phyloP scores from a whole-genome alignment of 2,329 filamentous ascomycete species.

The Trichoderma hamatum region DNA sequence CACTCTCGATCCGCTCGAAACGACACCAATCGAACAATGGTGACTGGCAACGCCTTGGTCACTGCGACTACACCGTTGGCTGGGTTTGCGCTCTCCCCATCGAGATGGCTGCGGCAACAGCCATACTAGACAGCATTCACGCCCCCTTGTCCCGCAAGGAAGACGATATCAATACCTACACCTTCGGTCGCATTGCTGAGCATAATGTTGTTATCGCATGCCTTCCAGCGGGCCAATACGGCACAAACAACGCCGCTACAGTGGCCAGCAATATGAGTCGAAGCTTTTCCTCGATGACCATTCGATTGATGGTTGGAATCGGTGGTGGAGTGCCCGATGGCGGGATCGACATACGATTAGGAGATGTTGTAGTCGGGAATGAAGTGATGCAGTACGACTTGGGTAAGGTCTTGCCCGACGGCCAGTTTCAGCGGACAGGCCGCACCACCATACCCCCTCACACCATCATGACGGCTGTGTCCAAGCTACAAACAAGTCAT shows the following conservation, averaged over 20 bases:
- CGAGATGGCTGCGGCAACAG: constrained; percentile 37
- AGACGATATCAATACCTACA: not conserved
- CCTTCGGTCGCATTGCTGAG: constrained; percentile 1
- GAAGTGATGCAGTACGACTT: constrained; percentile 28
- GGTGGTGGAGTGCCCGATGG: constrained; percentile 28
- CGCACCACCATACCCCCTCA: not conserved
- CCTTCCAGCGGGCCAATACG: constrained; percentile 30
- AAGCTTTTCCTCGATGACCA: constrained; percentile 36
- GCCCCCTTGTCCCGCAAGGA: not conserved
- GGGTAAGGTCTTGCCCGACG: constrained; percentile 6
- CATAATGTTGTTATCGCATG: constrained; percentile 17
- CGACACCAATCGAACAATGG: not conserved
- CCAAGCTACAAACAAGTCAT: not conserved
- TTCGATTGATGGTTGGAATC: constrained; percentile 14
- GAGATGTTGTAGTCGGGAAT: constrained; percentile 31
- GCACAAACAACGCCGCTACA: constrained; percentile 36
- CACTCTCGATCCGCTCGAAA: not conserved
- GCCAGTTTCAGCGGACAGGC: not conserved
- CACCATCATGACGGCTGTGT: not conserved
- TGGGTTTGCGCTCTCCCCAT: constrained; percentile 40
- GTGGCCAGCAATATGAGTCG: constrained; percentile 39
- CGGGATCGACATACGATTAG: constrained; percentile 30
- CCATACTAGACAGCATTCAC: constrained; percentile 39
- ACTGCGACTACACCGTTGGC: constrained; percentile 32
- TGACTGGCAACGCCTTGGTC: not conserved